phyloP scores from a whole-genome alignment of 202 grass and related monocot genomes.

The Eragrostis tef region DNA sequence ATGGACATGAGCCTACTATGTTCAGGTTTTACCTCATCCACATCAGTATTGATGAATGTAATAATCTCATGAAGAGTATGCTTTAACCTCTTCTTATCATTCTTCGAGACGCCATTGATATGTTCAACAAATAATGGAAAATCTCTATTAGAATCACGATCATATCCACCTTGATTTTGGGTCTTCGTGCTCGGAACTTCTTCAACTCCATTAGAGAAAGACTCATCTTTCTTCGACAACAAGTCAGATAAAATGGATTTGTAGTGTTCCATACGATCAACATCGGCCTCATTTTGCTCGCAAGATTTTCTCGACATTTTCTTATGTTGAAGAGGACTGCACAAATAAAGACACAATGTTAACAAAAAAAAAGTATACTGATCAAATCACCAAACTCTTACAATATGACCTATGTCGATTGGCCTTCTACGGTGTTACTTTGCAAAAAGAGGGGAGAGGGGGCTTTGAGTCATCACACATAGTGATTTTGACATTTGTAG shows the following conservation, averaged over 20 bases:
- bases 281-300: constrained; percentile 36
- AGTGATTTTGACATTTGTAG: not conserved
- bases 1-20: not conserved
- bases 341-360: constrained; percentile 6
- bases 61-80: constrained; percentile 39
- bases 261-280: constrained; percentile 47
- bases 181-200: not conserved
- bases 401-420: not conserved
- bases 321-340: not conserved
- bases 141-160: not conserved
- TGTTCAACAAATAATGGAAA: constrained; percentile 43
- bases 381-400: not conserved
- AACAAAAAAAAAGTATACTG: not conserved
- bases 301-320: constrained; percentile 39
- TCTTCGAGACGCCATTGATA: constrained; percentile 48
- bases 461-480: not conserved
- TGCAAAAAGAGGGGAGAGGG: too few relatives aligned
- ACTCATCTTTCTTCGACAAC: constrained; percentile 15
- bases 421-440: too few relatives aligned
- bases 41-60: constrained; percentile 41
- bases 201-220: constrained; percentile 20
- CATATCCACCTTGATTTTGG: not conserved
- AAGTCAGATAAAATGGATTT: constrained; percentile 45
- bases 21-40: constrained; percentile 48
- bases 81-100: constrained; percentile 55